Evolutionary conservation across 2,329 filamentous ascomycete genomes (phyloP).

Genomic region (Colletotrichum truncatum): DNA sequence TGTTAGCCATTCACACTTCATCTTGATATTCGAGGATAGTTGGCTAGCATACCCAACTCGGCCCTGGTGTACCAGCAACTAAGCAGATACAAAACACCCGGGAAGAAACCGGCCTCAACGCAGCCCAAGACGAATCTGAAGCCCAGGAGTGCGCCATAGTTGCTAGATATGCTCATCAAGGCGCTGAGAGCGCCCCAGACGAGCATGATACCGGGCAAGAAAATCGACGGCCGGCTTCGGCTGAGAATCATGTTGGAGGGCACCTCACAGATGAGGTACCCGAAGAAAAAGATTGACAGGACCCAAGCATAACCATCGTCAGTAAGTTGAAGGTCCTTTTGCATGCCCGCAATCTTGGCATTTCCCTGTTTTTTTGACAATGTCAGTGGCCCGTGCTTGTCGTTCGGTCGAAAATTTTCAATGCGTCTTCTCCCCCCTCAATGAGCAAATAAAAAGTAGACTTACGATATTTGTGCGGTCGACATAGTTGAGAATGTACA

Average conservation of each 20-base stretch:
- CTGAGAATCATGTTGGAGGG: slow-evolving; percentile 64
- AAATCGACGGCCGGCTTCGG: slow-evolving; percentile 57
- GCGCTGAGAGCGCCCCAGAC: slow-evolving; percentile 56
- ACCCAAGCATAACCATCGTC: slow-evolving; percentile 59
- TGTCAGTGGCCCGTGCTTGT: neutral
- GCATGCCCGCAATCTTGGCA: slow-evolving; percentile 61
- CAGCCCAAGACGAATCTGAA: slow-evolving; percentile 57
- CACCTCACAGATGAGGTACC: slow-evolving; percentile 62
- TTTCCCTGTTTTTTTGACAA: slow-evolving; percentile 45
- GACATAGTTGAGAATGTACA: slow-evolving; percentile 40
- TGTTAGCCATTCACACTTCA: no score
- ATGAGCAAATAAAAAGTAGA: neutral
- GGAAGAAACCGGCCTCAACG: slow-evolving; percentile 61
- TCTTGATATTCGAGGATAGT: neutral
- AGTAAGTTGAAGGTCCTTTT: slow-evolving; percentile 52
- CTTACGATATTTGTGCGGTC: slow-evolving; percentile 41
- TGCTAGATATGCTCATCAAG: slow-evolving; percentile 58
- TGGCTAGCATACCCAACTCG: slow-evolving; percentile 11
- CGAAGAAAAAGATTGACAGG: slow-evolving; percentile 63
- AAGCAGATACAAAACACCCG: slow-evolving; percentile 61
- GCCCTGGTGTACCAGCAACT: slow-evolving; percentile 62
- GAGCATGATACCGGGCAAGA: slow-evolving; percentile 60
- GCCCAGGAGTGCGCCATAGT: slow-evolving; percentile 56
- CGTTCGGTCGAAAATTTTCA: neutral
- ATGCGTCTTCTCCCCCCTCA: neutral